Evolutionary conservation across 345 rosid species (phyloP), one percentile per base, ranked within the genome.

Genomic region (Ailanthus altissimus): DNA sequence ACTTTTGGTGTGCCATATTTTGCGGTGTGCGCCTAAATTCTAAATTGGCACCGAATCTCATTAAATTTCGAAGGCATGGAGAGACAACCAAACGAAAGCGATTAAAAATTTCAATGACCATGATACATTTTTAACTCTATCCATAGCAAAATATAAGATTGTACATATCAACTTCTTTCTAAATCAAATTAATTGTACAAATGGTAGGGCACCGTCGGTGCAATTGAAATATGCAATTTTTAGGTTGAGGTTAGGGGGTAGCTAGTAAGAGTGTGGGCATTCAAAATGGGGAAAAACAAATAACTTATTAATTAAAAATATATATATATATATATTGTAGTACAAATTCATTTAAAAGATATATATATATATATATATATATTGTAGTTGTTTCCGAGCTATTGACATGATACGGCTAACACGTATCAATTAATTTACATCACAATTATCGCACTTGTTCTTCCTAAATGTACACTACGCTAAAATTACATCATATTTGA

Each of bases 1-100:
- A n/a, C 57, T 18, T 51, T 42, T 50, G 59, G 59, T 69, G 58
- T 50, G 73, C 73, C 73, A 69, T 59, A 18, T 25, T 69, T 50
- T 16, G 45, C 59, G 57, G 59, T 45, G 45, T 8, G 21, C 0
- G 46, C 26, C 60, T 28, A 13, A 26, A 14, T 60, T 60, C 40
- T 28, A 49, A 69, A 69, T 50, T 69, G 23, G 3, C 43, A 49
- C 59, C 71, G 6, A 67, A 69, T 28, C 5, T 8, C 42, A 49
- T 32, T 32, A 32, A 32, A 32, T 69, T 49, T 63, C n/a, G n/a
- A 63, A 63, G 1, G 64, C 38, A 28, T 60, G 40, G 16, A 28
- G 26, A 60, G 5, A 26, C 12, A 42, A 2, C 47, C 10, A 0
- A 3, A 64, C 68, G 47, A 3, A 10, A 32, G 18, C 68, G 8